Base-by-base conservation (phyloP, 2,329 filamentous ascomycete genomes). In the Orbilia javanica region DNA sequence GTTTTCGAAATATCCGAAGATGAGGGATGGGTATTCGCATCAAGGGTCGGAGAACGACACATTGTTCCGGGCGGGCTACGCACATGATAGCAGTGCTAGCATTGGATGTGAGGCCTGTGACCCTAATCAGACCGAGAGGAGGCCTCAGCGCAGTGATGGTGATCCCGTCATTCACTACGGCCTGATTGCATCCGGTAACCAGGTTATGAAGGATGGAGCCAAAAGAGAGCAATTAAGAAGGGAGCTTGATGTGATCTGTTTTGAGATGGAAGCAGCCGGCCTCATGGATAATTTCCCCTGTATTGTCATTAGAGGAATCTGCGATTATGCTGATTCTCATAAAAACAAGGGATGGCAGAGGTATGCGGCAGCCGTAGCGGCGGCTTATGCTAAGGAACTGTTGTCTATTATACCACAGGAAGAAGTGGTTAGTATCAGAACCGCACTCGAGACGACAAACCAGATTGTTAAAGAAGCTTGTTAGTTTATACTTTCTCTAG, bases 131-230 rank as follows among this genome's bases (percentile, higher is more conserved):
- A 13, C 27, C n/a, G 57, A 39, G n/a, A 42, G 29, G n/a, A 25
- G 57, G 18, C 57, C n/a, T 18, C 18, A 8, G 2, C 34, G 57
- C 2, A 29, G 22, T 34, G 36, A 44, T 34, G 25, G 34, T 5
- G 22, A 42, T 46, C 57, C 57, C 5, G 20, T 44, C 31, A 44
- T 63, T 42, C 34, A 39, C 20, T 63, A 63, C 34, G 57, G 57
- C 34, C 29, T 27, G 5, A 25, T 63, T 10, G 57, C 20, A 0
- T 63, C 57, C 3, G 57, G 34, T 7, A 63, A 63, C 18, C 57
- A 63, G 18, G 34, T 63, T 13, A 18, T 63, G 20, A 22, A 48
- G 13, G 44, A 48, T 22, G 44, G n/a, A 2, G 20, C 22, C 8
- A 48, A 48, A 11, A 48, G 44, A 48, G 44, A 48, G 3, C 44